These are phyloP conservation scores for Astragalus membranaceus DNA, from an alignment of 306 rosid genomes.

Conservation along the genomic window DNA sequence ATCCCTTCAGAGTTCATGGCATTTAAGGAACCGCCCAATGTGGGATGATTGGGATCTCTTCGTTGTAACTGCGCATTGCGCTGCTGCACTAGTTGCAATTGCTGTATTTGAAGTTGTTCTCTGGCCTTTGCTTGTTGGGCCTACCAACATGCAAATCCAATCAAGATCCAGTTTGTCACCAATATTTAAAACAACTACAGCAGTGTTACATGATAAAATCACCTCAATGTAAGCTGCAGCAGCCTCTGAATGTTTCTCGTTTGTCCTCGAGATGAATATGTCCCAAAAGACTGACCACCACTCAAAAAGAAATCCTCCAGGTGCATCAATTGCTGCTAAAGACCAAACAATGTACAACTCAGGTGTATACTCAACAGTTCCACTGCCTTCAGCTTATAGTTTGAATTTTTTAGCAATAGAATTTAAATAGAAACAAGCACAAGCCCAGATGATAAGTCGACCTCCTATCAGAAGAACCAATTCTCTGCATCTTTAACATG, in stretches of 20 bases:
- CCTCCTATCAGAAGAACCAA: neutral
- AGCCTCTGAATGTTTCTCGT: conserved; percentile 81
- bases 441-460: neutral
- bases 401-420: neutral
- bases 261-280: conserved; percentile 79
- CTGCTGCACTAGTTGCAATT: conserved; percentile 72
- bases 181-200: neutral
- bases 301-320: conserved; percentile 88
- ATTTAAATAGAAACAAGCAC: neutral
- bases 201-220: neutral
- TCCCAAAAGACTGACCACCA: conserved; percentile 99
- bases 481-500: neutral
- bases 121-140: conserved; percentile 68
- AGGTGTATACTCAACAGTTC: neutral
- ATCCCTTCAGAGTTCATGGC: conserved; percentile 75
- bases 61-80: conserved; percentile 64
- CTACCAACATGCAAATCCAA: conserved; percentile 28
- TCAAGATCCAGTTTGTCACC: conserved; percentile 3
- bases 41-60: conserved; percentile 65
- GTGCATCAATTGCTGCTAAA: conserved; percentile 92
- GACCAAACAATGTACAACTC: conserved; percentile 14
- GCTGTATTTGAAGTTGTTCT: conserved; percentile 82
- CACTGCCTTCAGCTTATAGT: neutral
- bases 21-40: conserved; percentile 57
- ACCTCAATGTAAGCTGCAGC: conserved; percentile 92